Conservation (phyloP, 768 basidiomycete genomes). For the Leucocoprinus leucothites region DNA sequence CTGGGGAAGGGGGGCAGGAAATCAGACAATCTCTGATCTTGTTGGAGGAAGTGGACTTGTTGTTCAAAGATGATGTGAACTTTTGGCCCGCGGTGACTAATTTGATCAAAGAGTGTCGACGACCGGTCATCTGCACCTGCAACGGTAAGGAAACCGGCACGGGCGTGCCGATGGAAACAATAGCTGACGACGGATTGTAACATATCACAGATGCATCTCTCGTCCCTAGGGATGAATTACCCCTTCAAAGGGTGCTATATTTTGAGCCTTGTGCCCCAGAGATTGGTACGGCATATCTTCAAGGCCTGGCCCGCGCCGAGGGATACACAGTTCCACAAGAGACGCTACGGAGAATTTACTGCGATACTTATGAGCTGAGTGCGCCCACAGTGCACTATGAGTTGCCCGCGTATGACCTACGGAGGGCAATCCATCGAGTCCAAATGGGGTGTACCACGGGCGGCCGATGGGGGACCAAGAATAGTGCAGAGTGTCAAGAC, state of each 20-base stretch:
- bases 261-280: constrained; percentile 59
- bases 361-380: constrained; percentile 4
- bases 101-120: constrained; percentile 77
- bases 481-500: not conserved
- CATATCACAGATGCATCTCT: constrained; percentile 57
- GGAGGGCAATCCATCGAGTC: constrained; percentile 14
- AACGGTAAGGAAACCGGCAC: constrained; percentile 61
- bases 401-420: constrained; percentile 13
- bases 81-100: constrained; percentile 84
- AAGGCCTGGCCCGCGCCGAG: constrained; percentile 56
- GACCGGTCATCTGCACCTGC: constrained; percentile 94
- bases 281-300: constrained; percentile 66
- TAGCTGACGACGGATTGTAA: constrained; percentile 11
- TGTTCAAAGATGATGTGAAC: constrained; percentile 81
- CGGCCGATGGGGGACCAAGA: not conserved
- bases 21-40: constrained; percentile 80
- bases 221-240: constrained; percentile 71
- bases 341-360: constrained; percentile 42
- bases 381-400: constrained; percentile 8
- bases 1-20: constrained; percentile 8
- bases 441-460: constrained; percentile 14
- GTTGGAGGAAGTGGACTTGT: constrained; percentile 92
- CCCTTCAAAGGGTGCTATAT: constrained; percentile 66
- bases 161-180: not conserved
- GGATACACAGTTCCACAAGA: constrained; percentile 44